These are phyloP conservation scores for Stemphylium vesicarium DNA, from an alignment of 2,329 filamentous ascomycete species.

Conservation along the genomic window DNA sequence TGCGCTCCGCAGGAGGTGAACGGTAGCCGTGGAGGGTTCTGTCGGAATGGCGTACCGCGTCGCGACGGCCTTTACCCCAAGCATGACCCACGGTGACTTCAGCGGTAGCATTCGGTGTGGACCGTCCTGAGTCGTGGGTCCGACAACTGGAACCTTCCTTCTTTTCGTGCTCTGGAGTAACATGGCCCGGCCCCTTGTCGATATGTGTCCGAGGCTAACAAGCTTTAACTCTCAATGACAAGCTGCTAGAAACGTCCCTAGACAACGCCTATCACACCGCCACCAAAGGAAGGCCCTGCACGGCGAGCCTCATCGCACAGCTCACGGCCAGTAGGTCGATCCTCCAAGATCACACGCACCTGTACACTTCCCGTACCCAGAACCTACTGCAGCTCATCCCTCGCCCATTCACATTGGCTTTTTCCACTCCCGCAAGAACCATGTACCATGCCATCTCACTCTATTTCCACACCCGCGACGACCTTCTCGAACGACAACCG, in stretches of 20 bases:
- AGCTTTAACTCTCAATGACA: constrained; percentile 17
- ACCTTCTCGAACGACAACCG: constrained; percentile 37
- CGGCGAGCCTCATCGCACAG: constrained; percentile 23
- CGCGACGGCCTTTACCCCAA: constrained; percentile 14
- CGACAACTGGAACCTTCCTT: constrained; percentile 3
- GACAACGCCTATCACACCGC: constrained; percentile 27
- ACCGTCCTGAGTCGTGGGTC: constrained; percentile 19
- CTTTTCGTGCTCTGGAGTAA: constrained; percentile 17
- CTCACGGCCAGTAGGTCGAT: constrained; percentile 12
- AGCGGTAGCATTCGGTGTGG: constrained; percentile 7
- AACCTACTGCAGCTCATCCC: constrained; percentile 17
- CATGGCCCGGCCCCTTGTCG: constrained; percentile 25
- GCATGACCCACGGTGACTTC: constrained; percentile 16
- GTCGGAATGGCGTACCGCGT: constrained; percentile 29
- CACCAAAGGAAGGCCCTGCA: constrained; percentile 16
- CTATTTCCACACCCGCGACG: constrained; percentile 18
- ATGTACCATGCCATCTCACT: constrained; percentile 10
- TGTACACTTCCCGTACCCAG: constrained; percentile 7
- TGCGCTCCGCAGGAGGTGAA: constrained; percentile 22
- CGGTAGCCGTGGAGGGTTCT: constrained; percentile 15
- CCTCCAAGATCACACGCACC: constrained; percentile 33
- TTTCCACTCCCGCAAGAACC: constrained; percentile 9
- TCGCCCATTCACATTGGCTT: constrained; percentile 4
- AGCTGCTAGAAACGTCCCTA: constrained; percentile 19
- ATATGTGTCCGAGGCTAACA: constrained; percentile 22